These are phyloP conservation scores for Rheum nobile DNA, from an alignment of 148 eudicot genomes.

Conservation along the genomic window DNA sequence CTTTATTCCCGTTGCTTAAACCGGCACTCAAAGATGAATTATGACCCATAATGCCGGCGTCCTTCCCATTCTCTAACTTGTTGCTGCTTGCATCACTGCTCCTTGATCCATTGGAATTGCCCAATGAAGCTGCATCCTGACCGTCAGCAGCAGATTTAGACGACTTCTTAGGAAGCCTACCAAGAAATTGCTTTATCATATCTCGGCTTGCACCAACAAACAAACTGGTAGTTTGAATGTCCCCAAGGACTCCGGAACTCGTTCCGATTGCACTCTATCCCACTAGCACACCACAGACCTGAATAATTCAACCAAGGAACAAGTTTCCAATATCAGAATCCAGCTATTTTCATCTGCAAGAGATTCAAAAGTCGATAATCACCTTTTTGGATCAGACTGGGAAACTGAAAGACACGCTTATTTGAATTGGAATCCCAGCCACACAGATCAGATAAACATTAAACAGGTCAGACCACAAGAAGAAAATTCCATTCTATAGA, in stretches of 20 bases:
- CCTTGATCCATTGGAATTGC: background rate
- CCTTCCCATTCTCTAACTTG: background rate
- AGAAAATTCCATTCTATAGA: background rate
- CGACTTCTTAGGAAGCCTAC: slow-evolving; percentile 8
- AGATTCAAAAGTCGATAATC: too few relatives aligned
- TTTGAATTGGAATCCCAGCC: background rate
- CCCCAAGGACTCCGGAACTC: too few relatives aligned
- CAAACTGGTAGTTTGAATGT: background rate
- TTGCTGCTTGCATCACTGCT: background rate
- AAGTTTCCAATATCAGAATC: too few relatives aligned
- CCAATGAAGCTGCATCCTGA: background rate
- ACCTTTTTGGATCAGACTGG: too few relatives aligned
- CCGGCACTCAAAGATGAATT: background rate
- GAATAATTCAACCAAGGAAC: too few relatives aligned
- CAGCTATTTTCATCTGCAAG: too few relatives aligned
- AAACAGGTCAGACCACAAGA: background rate
- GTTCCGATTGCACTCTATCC: too few relatives aligned
- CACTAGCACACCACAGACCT: too few relatives aligned
- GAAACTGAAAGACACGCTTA: too few relatives aligned
- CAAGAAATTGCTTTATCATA: slow-evolving; percentile 8
- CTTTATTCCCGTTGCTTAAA: background rate
- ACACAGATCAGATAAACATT: background rate
- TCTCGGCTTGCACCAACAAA: background rate
- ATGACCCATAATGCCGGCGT: too few relatives aligned
- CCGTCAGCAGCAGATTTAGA: background rate